phyloP scores from a whole-genome alignment of 768 basidiomycete genomes.

The Boletellus sp. region DNA sequence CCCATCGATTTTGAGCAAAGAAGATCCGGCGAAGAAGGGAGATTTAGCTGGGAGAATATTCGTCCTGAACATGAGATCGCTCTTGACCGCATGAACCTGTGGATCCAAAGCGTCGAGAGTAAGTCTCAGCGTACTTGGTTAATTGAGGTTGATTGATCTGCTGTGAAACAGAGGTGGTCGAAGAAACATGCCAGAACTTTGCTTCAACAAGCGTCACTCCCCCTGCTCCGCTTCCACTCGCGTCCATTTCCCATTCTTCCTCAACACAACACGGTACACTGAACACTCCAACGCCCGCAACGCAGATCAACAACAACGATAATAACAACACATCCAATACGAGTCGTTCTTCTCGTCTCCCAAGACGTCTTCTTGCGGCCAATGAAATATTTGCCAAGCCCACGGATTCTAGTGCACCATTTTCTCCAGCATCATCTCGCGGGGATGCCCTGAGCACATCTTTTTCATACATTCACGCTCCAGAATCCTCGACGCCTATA shows the following conservation, averaged over 20 bases:
- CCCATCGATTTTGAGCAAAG: slow-evolving; percentile 32
- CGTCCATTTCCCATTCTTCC: slow-evolving; percentile 50
- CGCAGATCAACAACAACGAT: slow-evolving; percentile 4
- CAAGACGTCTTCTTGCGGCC: slow-evolving; percentile 59
- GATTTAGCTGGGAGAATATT: slow-evolving; percentile 35
- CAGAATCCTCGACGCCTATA: slow-evolving; percentile 20
- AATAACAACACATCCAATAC: slow-evolving; percentile 6
- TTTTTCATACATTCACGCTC: slow-evolving; percentile 19
- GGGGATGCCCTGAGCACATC: slow-evolving; percentile 17
- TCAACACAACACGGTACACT: slow-evolving; percentile 35
- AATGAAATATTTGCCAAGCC: slow-evolving; percentile 63
- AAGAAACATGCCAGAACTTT: slow-evolving; percentile 76
- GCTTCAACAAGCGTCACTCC: slow-evolving; percentile 46
- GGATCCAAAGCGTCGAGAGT: slow-evolving; percentile 86
- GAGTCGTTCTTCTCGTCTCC: slow-evolving; percentile 43
- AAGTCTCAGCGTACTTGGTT: slow-evolving; percentile 29
- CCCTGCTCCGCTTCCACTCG: slow-evolving; percentile 62
- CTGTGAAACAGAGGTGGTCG: slow-evolving; percentile 60
- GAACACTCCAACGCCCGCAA: slow-evolving; percentile 30
- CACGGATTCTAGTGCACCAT: slow-evolving; percentile 11
- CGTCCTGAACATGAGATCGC: slow-evolving; percentile 30
- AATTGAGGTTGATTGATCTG: neutral
- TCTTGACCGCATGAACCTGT: slow-evolving; percentile 69
- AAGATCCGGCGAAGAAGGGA: slow-evolving; percentile 30
- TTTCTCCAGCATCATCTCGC: slow-evolving; percentile 19